These are phyloP conservation scores for Nicotiana tabacum DNA, from an alignment of 257 asterid genomes.

Conservation along the genomic window DNA sequence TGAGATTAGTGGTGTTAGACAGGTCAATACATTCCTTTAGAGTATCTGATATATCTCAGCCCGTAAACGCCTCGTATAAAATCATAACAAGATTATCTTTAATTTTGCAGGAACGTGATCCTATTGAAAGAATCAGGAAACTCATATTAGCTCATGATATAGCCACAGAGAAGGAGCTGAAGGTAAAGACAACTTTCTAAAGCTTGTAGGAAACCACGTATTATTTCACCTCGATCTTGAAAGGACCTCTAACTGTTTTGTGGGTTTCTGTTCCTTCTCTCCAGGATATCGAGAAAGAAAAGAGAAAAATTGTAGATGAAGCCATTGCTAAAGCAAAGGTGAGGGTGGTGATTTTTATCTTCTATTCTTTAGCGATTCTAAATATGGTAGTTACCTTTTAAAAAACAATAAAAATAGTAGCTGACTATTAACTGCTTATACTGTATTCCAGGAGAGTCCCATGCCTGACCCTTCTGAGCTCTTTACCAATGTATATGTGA, in stretches of 20 bases:
- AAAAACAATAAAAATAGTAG: not conserved
- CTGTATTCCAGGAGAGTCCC: constrained; percentile 72
- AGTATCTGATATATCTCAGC: not conserved
- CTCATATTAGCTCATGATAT: constrained; percentile 68
- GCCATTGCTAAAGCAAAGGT: constrained; percentile 99
- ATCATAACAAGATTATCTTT: not conserved
- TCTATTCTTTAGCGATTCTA: not conserved
- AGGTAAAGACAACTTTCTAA: constrained; percentile 41
- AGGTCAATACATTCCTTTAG: constrained; percentile 38
- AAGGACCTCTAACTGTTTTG: not conserved
- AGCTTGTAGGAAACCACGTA: constrained; percentile 6
- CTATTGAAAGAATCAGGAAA: constrained; percentile 86
- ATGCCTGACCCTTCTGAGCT: constrained; percentile 94
- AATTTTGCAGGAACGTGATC: constrained; percentile 82
- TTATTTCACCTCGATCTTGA: not conserved
- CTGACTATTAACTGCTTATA: not conserved
- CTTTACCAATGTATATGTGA: constrained; percentile 74
- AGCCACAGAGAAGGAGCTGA: constrained; percentile 81
- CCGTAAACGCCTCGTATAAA: not conserved
- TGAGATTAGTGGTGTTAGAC: constrained; percentile 87
- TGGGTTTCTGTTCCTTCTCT: not conserved
- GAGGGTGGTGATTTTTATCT: constrained; percentile 15
- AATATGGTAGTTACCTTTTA: not conserved
- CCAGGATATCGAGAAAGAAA: constrained; percentile 87
- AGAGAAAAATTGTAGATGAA: constrained; percentile 81